Base-by-base conservation (phyloP, 768 basidiomycete genomes). In the Boletus tomentosulus region DNA sequence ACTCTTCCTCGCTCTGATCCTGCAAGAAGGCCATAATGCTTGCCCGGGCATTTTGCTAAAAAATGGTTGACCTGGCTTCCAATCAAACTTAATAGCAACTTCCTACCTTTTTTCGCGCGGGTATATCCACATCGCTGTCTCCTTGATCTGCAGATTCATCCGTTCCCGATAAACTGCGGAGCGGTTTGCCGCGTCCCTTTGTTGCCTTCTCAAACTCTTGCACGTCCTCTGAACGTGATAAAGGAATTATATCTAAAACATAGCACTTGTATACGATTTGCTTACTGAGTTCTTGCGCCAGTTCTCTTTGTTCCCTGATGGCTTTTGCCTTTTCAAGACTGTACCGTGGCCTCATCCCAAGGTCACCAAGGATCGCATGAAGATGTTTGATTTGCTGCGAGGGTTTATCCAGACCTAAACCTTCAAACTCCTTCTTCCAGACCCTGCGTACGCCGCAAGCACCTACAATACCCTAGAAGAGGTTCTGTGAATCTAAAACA, bases 241-340 rank as follows among this genome's bases (percentile, higher is more conserved):
- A 38, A 24, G 34, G 25, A 12, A 30, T 50, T 31, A 6, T 48
- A 28, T 50, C 35, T 6, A 7, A 50, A 27, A 13, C 50, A 41
- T 6, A 37, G 19, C 3, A 10, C 8, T 24, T 15, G 33, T 47
- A 22, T 4, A 5, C 2, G 22, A 24, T 19, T 24, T 24, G 76
- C 82, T 31, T 59, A 94, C 92, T 79, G 19, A 93, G 76, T 64
- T 94, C 91, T 55, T 89, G 76, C 24, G 81, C 86, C 6, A 92
- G 66, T 65, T 94, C 94, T 43, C 91, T 75, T 63, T 81, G 81
- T 66, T 76, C 81, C 56, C 78, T 86, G 60, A 95, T 87, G 3
- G 75, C 72, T 60, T 82, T 89, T 4, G 92, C 93, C 70, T 94
- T 87, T 50, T 90, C 91, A 63, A 91, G 61, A 56, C 83, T 92